Evolutionary conservation across 805 yeast species (phyloP), one percentile per base, ranked within the genome.

Genomic region (Saccharomyces paradoxus): DNA sequence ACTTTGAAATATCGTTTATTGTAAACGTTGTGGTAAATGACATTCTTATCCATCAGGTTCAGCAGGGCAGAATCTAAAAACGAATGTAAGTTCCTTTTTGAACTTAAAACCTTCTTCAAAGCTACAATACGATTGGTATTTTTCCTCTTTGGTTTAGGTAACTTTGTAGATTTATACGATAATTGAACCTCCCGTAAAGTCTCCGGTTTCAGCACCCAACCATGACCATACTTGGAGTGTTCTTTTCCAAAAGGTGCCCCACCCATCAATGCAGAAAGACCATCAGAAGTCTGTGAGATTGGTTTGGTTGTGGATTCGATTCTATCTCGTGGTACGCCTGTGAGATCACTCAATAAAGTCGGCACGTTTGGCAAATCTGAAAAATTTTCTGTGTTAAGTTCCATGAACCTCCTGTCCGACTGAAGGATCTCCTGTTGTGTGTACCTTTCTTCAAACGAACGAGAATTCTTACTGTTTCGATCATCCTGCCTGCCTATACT

Each of bases 121-220:
- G 69, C 68, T 10, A 63, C 66, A 1, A 63, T 55, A 47, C 71
- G 60, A 55, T 69, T 67, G 4, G 71, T 64, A 48, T 62, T 65
- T 44, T 69, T 69, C 56, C 63, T 60, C 49, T 63, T 65, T n/a
- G 62, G 62, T 29, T 55, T 57, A 5, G 70, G 67, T 7, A 67
- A 69, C 50, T 68, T 70, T n/a, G 71, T 70, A 9, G 71, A 69
- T 46, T 63, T 63, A 56, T 70, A 70, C 26, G 69, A 56, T 13
- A 65, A 53, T 21, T 64, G 56, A 6, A 69, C 24, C 24, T 37
- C 44, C 44, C 44, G 17, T 37, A 37, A 17, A 17, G 44, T 37
- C 24, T 37, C 44, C 4, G 44, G 44, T 22, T 37, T 37, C 22
- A 37, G 44, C 13, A 37, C 44, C 44, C 44, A 37, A 17, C 44